Base-by-base conservation (phyloP, 202 grass and related monocot species). In the Panicum virgatum region DNA sequence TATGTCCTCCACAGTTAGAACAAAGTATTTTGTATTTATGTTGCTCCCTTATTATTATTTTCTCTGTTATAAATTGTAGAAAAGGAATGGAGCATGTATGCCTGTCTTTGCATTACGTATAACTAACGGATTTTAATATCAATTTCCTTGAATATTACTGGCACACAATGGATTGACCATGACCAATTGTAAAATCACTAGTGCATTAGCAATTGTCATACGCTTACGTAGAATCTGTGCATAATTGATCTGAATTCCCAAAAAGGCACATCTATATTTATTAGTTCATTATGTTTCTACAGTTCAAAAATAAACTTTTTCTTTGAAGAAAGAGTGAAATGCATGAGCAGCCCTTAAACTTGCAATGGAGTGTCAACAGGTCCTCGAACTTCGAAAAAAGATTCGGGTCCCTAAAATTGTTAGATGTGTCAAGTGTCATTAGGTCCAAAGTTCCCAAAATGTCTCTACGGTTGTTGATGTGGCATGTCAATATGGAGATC, bases 11-110 rank as follows among this genome's bases (percentile, higher is more conserved):
- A 63, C 45, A 63, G 7, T 54, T 9, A 20, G 19, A 57, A 57
- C 30, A 48, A 30, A 71, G 5, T 25, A 56, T 63, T 73, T 40
- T 56, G 5, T 71, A 71, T 37, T 30, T 9, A 30, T 8, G 51
- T 71, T 80, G 58, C 34, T 56, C 18, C n/a, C 20, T 77, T 65
- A 4, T 16, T 20, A 11, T 82, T 18, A 38, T 79, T 76, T 69
- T 62, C 4, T 13, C 9, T 36, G 12, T 69, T 71, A 7, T 26
- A 54, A 5, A 50, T 76, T 38, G 32, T 34, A 34, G 32, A 34
- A n/a, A 57, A 40, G 7, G 56, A 8, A 20, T 67, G 20, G n/a
- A 37, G 45, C 37, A 48, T 60, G 9, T 26, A 4, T 85, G 12
- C 9, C 5, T 4, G 74, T 29, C 16, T 53, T 22, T 63, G 7